Percentiles rank a stretch among this genome's conserved stretches.
phyloP scores from a whole-genome alignment of 1,139 yeast species.

The Arxiozyma bovina region DNA sequence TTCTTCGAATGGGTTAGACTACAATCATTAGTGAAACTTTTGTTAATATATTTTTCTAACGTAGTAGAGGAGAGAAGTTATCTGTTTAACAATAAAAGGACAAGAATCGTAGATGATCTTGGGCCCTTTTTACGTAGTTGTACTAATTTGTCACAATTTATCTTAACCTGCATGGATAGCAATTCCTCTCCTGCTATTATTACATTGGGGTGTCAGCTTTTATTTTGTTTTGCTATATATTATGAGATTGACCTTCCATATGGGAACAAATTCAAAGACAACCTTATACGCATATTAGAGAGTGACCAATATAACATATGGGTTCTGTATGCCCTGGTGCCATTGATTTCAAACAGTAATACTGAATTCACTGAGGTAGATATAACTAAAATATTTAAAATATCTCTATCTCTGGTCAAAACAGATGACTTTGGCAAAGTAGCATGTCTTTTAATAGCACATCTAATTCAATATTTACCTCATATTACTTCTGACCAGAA shows the following conservation, averaged over 20 bases:
- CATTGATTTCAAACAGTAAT: slow-evolving; percentile 28
- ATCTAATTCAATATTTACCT: slow-evolving; percentile 19
- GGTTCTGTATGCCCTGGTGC: slow-evolving; percentile 33
- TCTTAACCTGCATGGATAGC: slow-evolving; percentile 12
- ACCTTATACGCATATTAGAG: slow-evolving; percentile 14
- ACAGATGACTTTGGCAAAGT: slow-evolving; percentile 26
- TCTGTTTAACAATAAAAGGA: slow-evolving; percentile 17
- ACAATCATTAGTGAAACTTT: slow-evolving; percentile 13
- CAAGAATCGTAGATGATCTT: slow-evolving; percentile 12
- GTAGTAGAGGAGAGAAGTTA: neutral
- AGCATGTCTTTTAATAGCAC: slow-evolving; percentile 30
- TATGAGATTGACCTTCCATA: slow-evolving; percentile 4
- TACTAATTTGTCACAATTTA: slow-evolving; percentile 12
- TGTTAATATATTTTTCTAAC: slow-evolving; percentile 12
- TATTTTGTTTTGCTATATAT: slow-evolving; percentile 13
- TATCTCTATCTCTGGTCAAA: slow-evolving; percentile 42
- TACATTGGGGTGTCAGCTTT: slow-evolving; percentile 17
- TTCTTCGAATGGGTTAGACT: slow-evolving; percentile 17
- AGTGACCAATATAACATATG: slow-evolving; percentile 31
- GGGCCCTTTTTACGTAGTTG: slow-evolving; percentile 14
- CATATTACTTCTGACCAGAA: slow-evolving; percentile 33
- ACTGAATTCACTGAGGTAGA: slow-evolving; percentile 13
- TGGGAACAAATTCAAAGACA: slow-evolving; percentile 7
- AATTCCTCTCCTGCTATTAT: slow-evolving; percentile 6
- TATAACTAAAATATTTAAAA: slow-evolving; percentile 31